Base-by-base conservation (phyloP, 345 rosid genomes). In the Heritiera littoralis region DNA sequence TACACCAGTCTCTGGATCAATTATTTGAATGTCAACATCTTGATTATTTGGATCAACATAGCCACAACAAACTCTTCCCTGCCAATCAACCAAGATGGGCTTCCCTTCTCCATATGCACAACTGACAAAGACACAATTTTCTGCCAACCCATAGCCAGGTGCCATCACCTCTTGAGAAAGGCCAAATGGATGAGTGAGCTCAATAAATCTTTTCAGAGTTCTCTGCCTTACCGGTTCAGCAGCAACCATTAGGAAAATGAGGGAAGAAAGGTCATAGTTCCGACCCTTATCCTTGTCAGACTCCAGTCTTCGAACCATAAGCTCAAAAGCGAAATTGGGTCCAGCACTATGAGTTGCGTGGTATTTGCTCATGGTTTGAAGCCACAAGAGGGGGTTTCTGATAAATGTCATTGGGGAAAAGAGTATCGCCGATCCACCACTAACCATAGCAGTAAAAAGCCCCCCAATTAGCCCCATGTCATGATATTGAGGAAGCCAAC, bases 401-500 rank as follows among this genome's bases (percentile, higher is more conserved):
- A 91, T 87, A 71, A 89, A 89, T 18, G 89, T 82, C 84, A 88
- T 11, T 7, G 94, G 92, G 3, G 94, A 91, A 83, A 91, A 91
- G 49, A 91, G 51, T 59, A 89, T 43, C 9, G 90, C 87, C 7
- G 90, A 40, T 72, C 94, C 91, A 41, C 94, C 94, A 68, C 92
- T 85, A 35, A 89, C 91, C 82, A 91, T 45, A 43, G 94, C 88
- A 9, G 90, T 88, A 75, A 91, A 88, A 72, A 91, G 86, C 58
- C 94, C 94, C 66, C 94, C 94, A 71, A 91, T 89, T 56, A 91
- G 82, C 59, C 94, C 94, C 92, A 89, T 89, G 81, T 89, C 92
- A 82, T 91, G 94, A 82, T 91, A 91, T 55, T 91, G 94, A 43
- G 94, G 94, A 77, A 91, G 92, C 94, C 94, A 91, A 76, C 91